A percentile compares a stretch with the other conserved stretches of the same genome.
These are phyloP conservation scores for Xylariaceae sp. DNA, from an alignment of 2,329 filamentous ascomycete genomes.

Conservation along the genomic window DNA sequence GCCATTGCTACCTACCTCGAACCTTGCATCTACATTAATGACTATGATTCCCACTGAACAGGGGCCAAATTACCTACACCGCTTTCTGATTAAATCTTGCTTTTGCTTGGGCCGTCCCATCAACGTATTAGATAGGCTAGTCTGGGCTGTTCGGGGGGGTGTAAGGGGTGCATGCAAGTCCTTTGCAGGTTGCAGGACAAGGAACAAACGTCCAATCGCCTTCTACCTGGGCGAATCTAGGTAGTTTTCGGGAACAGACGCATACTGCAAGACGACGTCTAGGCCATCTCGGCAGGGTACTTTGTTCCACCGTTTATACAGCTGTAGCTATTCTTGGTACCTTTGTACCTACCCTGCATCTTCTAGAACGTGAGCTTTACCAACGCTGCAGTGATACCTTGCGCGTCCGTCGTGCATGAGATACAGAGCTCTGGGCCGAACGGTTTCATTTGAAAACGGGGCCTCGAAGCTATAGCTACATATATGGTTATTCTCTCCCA, in stretches of 20 bases:
- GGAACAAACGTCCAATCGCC: slow-evolving; percentile 11
- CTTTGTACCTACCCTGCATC: not conserved
- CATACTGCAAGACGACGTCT: slow-evolving; percentile 22
- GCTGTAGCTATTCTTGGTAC: slow-evolving; percentile 16
- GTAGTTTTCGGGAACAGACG: slow-evolving; percentile 2
- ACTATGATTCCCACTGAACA: slow-evolving; percentile 12
- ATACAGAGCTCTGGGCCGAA: slow-evolving; percentile 14
- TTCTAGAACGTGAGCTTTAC: slow-evolving; percentile 19
- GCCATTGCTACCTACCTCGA: slow-evolving; percentile 1
- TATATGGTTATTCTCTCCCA: slow-evolving; percentile 16
- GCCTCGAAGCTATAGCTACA: slow-evolving; percentile 16
- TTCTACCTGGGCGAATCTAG: slow-evolving; percentile 13
- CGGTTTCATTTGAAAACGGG: slow-evolving; percentile 21
- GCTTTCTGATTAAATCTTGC: slow-evolving; percentile 3
- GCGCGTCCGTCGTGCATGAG: slow-evolving; percentile 9
- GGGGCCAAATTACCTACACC: slow-evolving; percentile 4
- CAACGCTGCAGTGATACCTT: slow-evolving; percentile 8
- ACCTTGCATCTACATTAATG: slow-evolving; percentile 12
- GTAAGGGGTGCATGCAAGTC: slow-evolving; percentile 11
- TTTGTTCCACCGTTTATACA: slow-evolving; percentile 1
- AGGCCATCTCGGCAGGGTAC: slow-evolving; percentile 11
- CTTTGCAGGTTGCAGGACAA: slow-evolving; percentile 24
- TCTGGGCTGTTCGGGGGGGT: slow-evolving; percentile 1
- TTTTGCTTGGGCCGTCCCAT: slow-evolving; percentile 1
- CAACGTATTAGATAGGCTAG: slow-evolving; percentile 13